phyloP scores from a whole-genome alignment of 2,329 filamentous ascomycete species.

The Cytospora piceicola region DNA sequence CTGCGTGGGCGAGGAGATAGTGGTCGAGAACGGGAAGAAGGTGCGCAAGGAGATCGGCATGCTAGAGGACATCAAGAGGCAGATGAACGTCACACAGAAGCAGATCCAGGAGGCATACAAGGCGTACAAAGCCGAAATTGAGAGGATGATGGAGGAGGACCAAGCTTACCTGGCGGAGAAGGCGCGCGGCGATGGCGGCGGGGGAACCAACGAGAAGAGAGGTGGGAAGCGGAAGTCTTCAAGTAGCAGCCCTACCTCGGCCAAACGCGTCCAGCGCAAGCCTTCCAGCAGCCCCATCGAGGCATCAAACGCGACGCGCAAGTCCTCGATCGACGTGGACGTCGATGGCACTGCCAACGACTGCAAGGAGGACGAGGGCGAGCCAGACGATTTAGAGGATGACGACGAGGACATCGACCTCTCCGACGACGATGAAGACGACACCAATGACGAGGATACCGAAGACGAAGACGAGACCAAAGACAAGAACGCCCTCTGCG shows the following conservation, averaged over 20 bases:
- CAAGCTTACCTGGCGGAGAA: background rate
- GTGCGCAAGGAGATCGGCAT: background rate
- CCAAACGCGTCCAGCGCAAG: background rate
- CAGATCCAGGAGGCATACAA: conserved; percentile 2
- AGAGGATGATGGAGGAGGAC: conserved; percentile 16
- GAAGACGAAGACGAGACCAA: background rate
- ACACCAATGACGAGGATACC: background rate
- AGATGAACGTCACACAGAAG: background rate
- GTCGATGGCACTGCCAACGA: background rate
- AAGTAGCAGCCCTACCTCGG: background rate
- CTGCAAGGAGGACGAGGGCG: background rate
- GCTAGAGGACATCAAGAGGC: background rate
- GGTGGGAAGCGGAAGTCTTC: background rate
- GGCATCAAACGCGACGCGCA: background rate
- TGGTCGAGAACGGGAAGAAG: background rate
- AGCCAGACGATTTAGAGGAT: no score
- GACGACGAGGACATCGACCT: background rate
- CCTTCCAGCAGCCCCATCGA: background rate
- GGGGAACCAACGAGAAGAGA: background rate
- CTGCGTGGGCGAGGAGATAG: background rate
- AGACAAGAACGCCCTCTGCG: background rate
- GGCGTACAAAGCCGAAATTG: conserved; percentile 16
- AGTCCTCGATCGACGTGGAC: background rate
- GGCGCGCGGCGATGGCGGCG: background rate
- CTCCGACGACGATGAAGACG: background rate